phyloP scores from a whole-genome alignment of 208 protist species.

The Leishmania amazonensis region DNA sequence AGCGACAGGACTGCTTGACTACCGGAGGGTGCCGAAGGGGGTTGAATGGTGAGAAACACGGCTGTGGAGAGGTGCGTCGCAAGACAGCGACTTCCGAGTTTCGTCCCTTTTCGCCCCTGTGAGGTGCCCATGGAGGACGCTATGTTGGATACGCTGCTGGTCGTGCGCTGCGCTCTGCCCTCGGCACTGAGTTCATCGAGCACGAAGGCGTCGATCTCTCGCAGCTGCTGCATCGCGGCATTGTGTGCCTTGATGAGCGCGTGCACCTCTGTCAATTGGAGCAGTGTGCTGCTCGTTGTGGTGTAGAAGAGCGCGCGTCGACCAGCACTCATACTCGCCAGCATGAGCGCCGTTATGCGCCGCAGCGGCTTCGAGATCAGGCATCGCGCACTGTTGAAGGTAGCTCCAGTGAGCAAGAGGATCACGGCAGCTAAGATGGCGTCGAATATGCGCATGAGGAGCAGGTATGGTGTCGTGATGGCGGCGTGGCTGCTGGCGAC shows the following conservation, averaged over 20 bases:
- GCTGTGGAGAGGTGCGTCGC: slow-evolving; percentile 5
- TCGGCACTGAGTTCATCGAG: not conserved
- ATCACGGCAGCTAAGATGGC: not conserved
- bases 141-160: no score
- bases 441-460: slow-evolving; percentile 10
- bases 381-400: not conserved
- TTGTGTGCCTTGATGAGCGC: slow-evolving; percentile 28
- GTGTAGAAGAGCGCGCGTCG: not conserved
- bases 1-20: not conserved
- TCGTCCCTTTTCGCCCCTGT: not conserved
- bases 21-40: not conserved
- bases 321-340: not conserved
- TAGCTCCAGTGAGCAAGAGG: not conserved
- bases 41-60: not conserved
- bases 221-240: slow-evolving; percentile 10
- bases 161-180: not conserved
- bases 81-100: not conserved
- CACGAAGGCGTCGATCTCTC: slow-evolving; percentile 27
- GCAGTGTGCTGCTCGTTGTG: not conserved
- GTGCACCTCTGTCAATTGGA: slow-evolving; percentile 23
- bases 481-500: slow-evolving; percentile 1
- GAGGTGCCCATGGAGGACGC: not conserved
- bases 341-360: slow-evolving; percentile 5
- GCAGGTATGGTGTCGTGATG: slow-evolving; percentile 7
- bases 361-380: slow-evolving; percentile 19